These are phyloP conservation scores for Stephanodiscus triporus DNA, from an alignment of 108 stramenopile genomes.

Conservation along the genomic window DNA sequence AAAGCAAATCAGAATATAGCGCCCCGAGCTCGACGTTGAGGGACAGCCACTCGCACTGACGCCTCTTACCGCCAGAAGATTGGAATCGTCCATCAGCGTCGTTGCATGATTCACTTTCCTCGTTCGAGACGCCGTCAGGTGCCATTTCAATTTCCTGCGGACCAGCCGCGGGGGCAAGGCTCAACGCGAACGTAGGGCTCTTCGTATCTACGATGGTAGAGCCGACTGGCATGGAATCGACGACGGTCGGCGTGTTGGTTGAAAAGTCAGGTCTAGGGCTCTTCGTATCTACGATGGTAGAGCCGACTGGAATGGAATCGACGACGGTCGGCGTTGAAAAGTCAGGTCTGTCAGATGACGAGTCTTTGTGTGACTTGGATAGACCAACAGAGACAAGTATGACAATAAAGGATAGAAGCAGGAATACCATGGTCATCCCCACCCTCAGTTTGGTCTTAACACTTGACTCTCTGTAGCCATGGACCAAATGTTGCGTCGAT, in stretches of 20 bases:
- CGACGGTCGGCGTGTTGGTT: neutral
- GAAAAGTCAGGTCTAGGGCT: neutral
- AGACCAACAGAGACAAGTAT: slow-evolving; percentile 6
- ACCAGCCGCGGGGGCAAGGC: neutral
- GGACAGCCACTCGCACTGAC: slow-evolving; percentile 23
- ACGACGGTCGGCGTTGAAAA: too few relatives aligned
- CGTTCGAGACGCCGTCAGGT: neutral
- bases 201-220: neutral
- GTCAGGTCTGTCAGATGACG: neutral
- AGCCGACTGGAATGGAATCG: too few relatives aligned
- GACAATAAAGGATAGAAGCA: slow-evolving; percentile 14
- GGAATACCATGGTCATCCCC: slow-evolving; percentile 12
- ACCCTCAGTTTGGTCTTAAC: slow-evolving; percentile 18
- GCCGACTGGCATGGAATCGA: neutral
- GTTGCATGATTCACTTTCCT: slow-evolving; percentile 8
- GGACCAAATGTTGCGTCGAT: neutral
- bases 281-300: too few relatives aligned
- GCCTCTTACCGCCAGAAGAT: slow-evolving; percentile 14
- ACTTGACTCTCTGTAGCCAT: slow-evolving; percentile 19
- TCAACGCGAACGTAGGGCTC: neutral
- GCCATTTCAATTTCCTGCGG: neutral
- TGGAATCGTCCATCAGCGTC: slow-evolving; percentile 14
- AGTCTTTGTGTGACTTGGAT: slow-evolving; percentile 1
- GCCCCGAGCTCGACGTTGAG: neutral
- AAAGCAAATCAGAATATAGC: slow-evolving; percentile 12